phyloP scores from a whole-genome alignment of 2,329 filamentous ascomycete genomes.

The Aspergillus sp. region DNA sequence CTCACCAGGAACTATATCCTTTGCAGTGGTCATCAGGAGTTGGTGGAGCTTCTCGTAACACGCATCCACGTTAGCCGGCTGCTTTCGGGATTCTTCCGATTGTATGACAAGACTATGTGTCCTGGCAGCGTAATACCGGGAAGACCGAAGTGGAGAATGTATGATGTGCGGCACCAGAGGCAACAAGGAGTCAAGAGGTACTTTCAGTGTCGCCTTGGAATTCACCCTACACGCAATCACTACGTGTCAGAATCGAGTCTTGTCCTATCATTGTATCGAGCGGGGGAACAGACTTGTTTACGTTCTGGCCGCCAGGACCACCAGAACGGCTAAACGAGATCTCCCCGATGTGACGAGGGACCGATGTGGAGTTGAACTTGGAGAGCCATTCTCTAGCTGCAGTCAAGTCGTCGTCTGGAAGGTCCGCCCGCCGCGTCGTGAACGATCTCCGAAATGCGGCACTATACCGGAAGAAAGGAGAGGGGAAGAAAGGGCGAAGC shows the following conservation, averaged over 20 bases:
- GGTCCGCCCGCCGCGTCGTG: slow-evolving; percentile 24
- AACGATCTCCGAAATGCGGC: slow-evolving; percentile 24
- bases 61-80: slow-evolving; percentile 57
- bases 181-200: slow-evolving; percentile 54
- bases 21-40: slow-evolving; percentile 53
- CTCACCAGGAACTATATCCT: slow-evolving; percentile 57
- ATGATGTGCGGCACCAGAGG: slow-evolving; percentile 55
- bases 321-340: slow-evolving; percentile 64
- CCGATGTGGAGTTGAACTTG: slow-evolving; percentile 52
- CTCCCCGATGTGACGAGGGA: slow-evolving; percentile 58
- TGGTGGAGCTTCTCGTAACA: slow-evolving; percentile 60
- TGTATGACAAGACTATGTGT: slow-evolving; percentile 60
- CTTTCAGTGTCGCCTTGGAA: slow-evolving; percentile 64
- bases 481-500: slow-evolving; percentile 8
- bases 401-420: slow-evolving; percentile 32
- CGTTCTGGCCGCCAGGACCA: slow-evolving; percentile 66
- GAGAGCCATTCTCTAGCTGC: slow-evolving; percentile 59
- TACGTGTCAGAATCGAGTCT: slow-evolving; percentile 10
- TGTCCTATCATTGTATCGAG: neutral
- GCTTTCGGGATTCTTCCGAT: slow-evolving; percentile 63
- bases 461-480: slow-evolving; percentile 9
- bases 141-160: slow-evolving; percentile 52
- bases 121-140: slow-evolving; percentile 56
- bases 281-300: slow-evolving; percentile 59
- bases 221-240: slow-evolving; percentile 53